These are phyloP conservation scores for Verticillium albo-atrum DNA, from an alignment of 2,329 filamentous ascomycete genomes.

Conservation along the genomic window DNA sequence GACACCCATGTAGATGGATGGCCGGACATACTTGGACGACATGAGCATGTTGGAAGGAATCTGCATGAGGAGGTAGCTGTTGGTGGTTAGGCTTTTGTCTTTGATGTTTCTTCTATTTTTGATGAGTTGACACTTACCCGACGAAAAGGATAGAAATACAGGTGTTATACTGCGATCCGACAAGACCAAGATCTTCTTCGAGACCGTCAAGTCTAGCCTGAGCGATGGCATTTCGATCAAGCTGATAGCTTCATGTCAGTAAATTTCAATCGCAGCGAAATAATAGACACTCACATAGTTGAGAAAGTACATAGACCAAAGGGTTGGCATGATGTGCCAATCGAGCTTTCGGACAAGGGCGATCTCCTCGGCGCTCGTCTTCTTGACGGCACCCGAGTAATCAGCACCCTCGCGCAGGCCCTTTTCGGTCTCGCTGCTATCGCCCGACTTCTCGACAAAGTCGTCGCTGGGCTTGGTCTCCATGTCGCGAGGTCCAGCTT, in stretches of 20 bases:
- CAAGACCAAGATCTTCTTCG: constrained; percentile 44
- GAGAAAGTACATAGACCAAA: constrained; percentile 36
- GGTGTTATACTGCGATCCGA: constrained; percentile 44
- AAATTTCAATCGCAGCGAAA: background rate
- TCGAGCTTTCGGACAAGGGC: constrained; percentile 31
- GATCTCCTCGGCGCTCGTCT: constrained; percentile 27
- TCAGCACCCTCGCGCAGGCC: constrained; percentile 16
- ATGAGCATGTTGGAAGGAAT: constrained; percentile 42
- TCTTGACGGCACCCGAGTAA: constrained; percentile 27
- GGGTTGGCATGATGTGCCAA: constrained; percentile 31
- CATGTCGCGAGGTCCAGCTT: constrained; percentile 6
- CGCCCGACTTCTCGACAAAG: constrained; percentile 16
- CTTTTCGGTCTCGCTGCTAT: constrained; percentile 11
- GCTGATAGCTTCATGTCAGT: constrained; percentile 10
- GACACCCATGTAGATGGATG: constrained; percentile 46
- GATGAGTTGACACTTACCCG: constrained; percentile 11
- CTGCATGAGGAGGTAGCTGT: constrained; percentile 42
- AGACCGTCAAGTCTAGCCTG: constrained; percentile 50
- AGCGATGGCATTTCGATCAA: constrained; percentile 44
- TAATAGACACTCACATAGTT: constrained; percentile 34
- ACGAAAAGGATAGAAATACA: constrained; percentile 46
- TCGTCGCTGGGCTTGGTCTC: constrained; percentile 18
- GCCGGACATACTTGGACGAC: constrained; percentile 33
- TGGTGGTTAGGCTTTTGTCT: background rate
- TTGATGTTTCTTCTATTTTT: background rate